A percentile compares a stretch with the other conserved stretches of the same genome.
phyloP scores from a whole-genome alignment of 148 eudicot genomes.

The Cornus kousa region DNA sequence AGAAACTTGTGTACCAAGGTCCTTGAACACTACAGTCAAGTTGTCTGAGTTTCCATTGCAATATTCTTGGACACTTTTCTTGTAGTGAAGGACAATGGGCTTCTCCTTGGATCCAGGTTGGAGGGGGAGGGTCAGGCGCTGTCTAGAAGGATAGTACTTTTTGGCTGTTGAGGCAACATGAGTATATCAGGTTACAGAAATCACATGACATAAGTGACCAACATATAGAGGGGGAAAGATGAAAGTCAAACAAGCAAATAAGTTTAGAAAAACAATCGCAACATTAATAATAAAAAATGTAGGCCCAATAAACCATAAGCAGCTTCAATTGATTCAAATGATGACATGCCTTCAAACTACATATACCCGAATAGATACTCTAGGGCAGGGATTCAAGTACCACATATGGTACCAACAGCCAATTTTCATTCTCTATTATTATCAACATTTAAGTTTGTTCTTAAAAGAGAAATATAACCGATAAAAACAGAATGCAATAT shows the following conservation, averaged over 20 bases:
- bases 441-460: too few species aligned
- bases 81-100: conserved; percentile 66
- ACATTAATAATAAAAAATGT: background rate
- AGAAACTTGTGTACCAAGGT: conserved; percentile 90
- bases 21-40: conserved; percentile 81
- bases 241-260: conserved; percentile 8
- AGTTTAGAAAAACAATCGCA: conserved; percentile 1
- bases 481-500: background rate
- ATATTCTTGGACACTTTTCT: conserved; percentile 75
- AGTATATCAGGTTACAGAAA: conserved; percentile 15
- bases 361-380: background rate
- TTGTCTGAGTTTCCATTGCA: conserved; percentile 44
- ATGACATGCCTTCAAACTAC: background rate
- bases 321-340: background rate
- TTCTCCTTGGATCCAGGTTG: conserved; percentile 76
- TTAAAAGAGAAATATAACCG: background rate
- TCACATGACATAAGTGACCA: background rate
- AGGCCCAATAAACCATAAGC: background rate
- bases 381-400: conserved; percentile 2
- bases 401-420: background rate
- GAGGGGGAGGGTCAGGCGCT: conserved; percentile 89
- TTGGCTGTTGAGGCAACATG: conserved; percentile 49
- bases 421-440: background rate
- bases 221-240: background rate
- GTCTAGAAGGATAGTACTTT: conserved; percentile 91